Conservation (phyloP, 2,329 filamentous ascomycete genomes). For the Dryadomyces quercivorus region DNA sequence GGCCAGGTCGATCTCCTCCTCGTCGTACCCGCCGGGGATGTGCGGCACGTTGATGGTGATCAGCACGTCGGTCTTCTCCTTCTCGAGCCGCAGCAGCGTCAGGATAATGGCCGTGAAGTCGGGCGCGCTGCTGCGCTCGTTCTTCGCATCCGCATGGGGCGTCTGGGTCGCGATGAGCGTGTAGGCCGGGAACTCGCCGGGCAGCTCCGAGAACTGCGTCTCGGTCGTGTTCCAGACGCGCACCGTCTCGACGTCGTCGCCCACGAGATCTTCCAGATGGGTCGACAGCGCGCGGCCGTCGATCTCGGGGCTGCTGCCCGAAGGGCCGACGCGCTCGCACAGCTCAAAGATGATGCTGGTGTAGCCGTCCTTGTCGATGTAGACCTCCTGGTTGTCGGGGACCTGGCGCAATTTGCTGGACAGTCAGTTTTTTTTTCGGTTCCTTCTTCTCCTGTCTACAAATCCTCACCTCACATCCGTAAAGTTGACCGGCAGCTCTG, state of each 20-base stretch:
- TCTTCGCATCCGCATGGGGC: constrained; percentile 22
- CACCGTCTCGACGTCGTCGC: constrained; percentile 48
- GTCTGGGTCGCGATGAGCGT: constrained; percentile 58
- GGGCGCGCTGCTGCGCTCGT: constrained; percentile 26
- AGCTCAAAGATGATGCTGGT: constrained; percentile 86
- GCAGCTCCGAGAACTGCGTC: constrained; percentile 39
- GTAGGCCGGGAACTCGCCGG: constrained; percentile 44
- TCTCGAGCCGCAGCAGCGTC: constrained; percentile 63
- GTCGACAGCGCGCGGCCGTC: constrained; percentile 59
- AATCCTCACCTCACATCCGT: constrained; percentile 62
- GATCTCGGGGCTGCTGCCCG: constrained; percentile 41
- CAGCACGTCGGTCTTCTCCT: constrained; percentile 66
- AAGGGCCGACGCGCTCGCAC: constrained; percentile 59
- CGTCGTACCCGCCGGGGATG: constrained; percentile 60
- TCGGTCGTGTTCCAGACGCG: constrained; percentile 55
- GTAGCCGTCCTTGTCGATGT: constrained; percentile 71
- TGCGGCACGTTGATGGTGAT: constrained; percentile 84
- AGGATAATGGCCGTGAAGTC: constrained; percentile 67
- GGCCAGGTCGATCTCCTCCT: constrained; percentile 58
- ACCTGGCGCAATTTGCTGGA: constrained; percentile 59
- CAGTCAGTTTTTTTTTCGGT: no score
- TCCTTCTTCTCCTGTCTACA: no score
- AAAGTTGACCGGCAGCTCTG: constrained; percentile 55
- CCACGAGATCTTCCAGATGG: constrained; percentile 58
- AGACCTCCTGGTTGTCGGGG: constrained; percentile 85